Evolutionary conservation across 441 rosid genomes (phyloP).

Genomic region (Bruguiera hainesii): DNA sequence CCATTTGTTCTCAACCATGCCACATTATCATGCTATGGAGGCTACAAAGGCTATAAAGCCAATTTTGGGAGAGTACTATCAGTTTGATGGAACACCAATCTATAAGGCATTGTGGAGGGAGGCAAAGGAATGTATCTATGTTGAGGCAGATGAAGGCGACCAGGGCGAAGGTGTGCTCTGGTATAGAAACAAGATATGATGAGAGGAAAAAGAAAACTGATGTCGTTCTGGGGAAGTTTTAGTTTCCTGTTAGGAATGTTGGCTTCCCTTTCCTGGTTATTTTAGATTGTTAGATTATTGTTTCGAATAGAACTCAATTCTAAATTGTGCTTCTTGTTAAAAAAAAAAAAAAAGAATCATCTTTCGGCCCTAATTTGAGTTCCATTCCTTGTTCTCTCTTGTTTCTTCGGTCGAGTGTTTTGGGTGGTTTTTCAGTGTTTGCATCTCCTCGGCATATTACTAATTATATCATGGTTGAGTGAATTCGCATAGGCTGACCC

Average conservation of each 20-base stretch:
- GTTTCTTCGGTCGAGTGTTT: too few relatives aligned
- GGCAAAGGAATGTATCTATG: conserved; percentile 83
- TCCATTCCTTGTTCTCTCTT: too few relatives aligned
- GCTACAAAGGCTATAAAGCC: conserved; percentile 87
- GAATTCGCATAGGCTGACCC: too few relatives aligned
- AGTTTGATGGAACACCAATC: conserved; percentile 69
- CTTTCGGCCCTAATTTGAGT: too few relatives aligned
- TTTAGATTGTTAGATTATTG: neutral
- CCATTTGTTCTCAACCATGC: conserved; percentile 89
- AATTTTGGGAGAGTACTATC: conserved; percentile 79
- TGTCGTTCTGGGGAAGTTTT: conserved; percentile 12
- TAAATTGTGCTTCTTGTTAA: conserved; percentile 3
- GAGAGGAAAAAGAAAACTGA: neutral
- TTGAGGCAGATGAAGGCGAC: conserved; percentile 64
- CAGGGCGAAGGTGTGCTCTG: conserved; percentile 76
- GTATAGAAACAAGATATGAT: conserved; percentile 63
- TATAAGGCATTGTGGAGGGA: conserved; percentile 83
- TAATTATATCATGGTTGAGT: too few relatives aligned
- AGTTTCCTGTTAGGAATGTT: conserved; percentile 1
- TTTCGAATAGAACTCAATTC: conserved; percentile 1
- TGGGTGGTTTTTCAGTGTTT: too few relatives aligned
- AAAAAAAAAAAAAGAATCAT: too few relatives aligned
- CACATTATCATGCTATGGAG: conserved; percentile 94
- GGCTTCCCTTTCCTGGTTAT: neutral
- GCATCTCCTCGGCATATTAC: too few relatives aligned